Evolutionary conservation across 1,139 yeast species (phyloP), one percentile per base, ranked within the genome.

Genomic region (Yamadazyma conglobata): DNA sequence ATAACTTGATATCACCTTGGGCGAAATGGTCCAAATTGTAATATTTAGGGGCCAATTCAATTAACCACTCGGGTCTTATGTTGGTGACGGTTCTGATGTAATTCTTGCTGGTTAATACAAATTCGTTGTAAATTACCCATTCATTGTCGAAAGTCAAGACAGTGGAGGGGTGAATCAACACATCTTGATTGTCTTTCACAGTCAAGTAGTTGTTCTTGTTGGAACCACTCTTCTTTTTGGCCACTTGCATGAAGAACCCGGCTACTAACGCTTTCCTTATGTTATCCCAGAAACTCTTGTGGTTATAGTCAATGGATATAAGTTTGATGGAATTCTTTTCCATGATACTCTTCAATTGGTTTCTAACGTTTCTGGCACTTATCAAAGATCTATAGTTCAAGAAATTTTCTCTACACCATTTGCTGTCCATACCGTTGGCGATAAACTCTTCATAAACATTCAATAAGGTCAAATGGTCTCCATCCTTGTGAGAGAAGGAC

Each of bases 241-340:
- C 98, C 31, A 85, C 96, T 64, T 91, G 98, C 97, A 91, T 89
- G 67, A 91, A 91, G 57, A 88, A 89, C 2, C 98, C 99, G n/a
- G 88, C 77, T 6, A 87, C 74, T 34, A 91, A 64, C 0, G 98
- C 96, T 56, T 83, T 82, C 39, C 94, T 74, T 43, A 91, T 80
- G 48, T 86, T 83, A 43, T 73, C 77, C 56, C 75, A 74, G 56
- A 82, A 88, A 35, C 63, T 64, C 31, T 77, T 77, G 56, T 77
- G 80, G 24, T 81, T 87, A 45, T 63, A 78, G 25, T 85, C 80
- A 2, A 87, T 79, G 29, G 89, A 75, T 36, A 75, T 68, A 35
- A 91, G 60, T 38, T 79, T 85, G 39, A 91, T 63, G 46, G 85
- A 93, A 49, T 81, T 73, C 37, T 81, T 71, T 46, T 79, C 82